Evolutionary conservation across 164 flowering plant species (phyloP).

Genomic region (Magnolia sinica): DNA sequence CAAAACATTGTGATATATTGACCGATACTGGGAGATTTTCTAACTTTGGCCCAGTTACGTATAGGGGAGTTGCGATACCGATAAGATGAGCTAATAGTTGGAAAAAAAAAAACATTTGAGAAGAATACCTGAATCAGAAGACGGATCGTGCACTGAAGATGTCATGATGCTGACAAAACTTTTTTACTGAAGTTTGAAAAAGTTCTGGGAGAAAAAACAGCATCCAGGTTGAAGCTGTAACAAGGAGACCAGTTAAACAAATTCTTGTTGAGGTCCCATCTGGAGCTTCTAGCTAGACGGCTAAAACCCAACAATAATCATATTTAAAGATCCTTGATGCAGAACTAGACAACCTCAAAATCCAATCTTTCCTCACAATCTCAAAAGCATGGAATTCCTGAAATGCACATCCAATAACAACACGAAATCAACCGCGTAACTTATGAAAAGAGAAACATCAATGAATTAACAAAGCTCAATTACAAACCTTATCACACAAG

Average conservation of each 20-base stretch:
- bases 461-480: no score
- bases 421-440: no score
- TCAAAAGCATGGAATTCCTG: no score
- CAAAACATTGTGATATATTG: no score
- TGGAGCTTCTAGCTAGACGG: not conserved
- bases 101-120: not conserved
- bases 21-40: no score
- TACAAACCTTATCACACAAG: no score
- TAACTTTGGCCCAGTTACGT: not conserved
- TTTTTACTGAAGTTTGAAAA: not conserved
- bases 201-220: not conserved
- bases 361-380: no score
- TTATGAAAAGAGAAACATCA: no score
- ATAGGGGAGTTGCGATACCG: no score
- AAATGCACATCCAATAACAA: no score
- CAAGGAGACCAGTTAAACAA: not conserved
- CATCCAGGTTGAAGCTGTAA: not conserved
- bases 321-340: no score
- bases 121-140: not conserved
- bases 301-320: not conserved
- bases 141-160: constrained; percentile 1
- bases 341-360: no score
- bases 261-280: not conserved
- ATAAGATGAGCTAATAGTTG: not conserved
- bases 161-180: not conserved